These are phyloP conservation scores for Zasmidium cellare DNA, from an alignment of 2,329 filamentous ascomycete species.

Conservation along the genomic window DNA sequence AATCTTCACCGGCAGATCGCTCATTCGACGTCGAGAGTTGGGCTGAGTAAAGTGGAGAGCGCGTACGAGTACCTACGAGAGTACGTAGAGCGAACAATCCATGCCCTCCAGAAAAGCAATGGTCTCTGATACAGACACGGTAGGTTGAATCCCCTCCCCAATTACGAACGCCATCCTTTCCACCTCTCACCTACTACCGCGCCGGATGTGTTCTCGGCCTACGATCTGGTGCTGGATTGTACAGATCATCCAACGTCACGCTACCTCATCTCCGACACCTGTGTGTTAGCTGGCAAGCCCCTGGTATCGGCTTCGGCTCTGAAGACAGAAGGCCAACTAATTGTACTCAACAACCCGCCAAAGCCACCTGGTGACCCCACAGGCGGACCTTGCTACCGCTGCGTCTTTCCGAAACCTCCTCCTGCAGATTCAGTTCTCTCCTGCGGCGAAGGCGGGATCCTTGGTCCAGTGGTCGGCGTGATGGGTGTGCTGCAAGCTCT, in stretches of 20 bases:
- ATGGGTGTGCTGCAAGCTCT: conserved; percentile 94
- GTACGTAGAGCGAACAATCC: conserved; percentile 37
- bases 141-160: conserved; percentile 67
- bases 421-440: conserved; percentile 78
- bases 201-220: conserved; percentile 63
- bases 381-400: conserved; percentile 88
- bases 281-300: conserved; percentile 74
- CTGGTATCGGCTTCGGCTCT: conserved; percentile 89
- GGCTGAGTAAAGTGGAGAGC: conserved; percentile 78
- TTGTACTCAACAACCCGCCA: conserved; percentile 81
- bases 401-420: conserved; percentile 85
- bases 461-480: conserved; percentile 86
- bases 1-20: conserved; percentile 92
- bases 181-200: conserved; percentile 72
- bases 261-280: conserved; percentile 89
- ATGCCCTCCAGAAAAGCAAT: background rate
- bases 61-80: conserved; percentile 46
- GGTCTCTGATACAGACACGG: conserved; percentile 9
- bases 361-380: conserved; percentile 55
- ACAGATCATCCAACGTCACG: conserved; percentile 90
- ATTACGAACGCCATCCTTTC: conserved; percentile 61
- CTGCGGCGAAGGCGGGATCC: conserved; percentile 88
- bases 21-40: conserved; percentile 70
- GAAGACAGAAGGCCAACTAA: conserved; percentile 84
- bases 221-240: conserved; percentile 89